Conservation (phyloP, 805 yeast genomes). For the Blastobotrys americana region DNA sequence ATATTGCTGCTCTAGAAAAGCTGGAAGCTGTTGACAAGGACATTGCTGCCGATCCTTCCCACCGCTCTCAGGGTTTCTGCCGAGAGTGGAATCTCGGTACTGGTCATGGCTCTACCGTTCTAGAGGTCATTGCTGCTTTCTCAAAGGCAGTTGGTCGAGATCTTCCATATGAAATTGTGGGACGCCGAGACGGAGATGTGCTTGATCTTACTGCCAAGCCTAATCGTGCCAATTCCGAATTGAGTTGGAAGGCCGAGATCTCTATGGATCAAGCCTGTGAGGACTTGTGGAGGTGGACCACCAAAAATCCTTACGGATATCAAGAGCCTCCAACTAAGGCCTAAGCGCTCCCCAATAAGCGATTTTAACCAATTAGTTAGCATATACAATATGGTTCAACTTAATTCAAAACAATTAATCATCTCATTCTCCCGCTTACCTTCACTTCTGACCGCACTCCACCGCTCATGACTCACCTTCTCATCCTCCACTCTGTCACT, state of each 20-base stretch:
- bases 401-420: too few relatives aligned
- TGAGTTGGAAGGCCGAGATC: conserved; percentile 54
- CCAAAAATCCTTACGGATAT: conserved; percentile 59
- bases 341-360: conserved; percentile 9
- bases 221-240: conserved; percentile 55
- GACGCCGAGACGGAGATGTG: conserved; percentile 71
- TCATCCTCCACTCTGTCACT: too few relatives aligned
- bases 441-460: too few relatives aligned
- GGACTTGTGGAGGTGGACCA: conserved; percentile 76
- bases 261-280: conserved; percentile 56
- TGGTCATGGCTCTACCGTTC: conserved; percentile 72
- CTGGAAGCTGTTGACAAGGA: conserved; percentile 31
- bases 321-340: conserved; percentile 22
- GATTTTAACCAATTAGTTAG: too few relatives aligned
- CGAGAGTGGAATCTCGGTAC: conserved; percentile 82
- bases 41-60: conserved; percentile 15
- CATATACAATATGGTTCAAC: too few relatives aligned
- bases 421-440: too few relatives aligned
- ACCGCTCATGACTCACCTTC: too few relatives aligned
- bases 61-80: conserved; percentile 44
- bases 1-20: conserved; percentile 60
- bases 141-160: conserved; percentile 55
- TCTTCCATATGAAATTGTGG: conserved; percentile 57
- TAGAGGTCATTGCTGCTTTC: conserved; percentile 62
- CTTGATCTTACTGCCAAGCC: conserved; percentile 67